Evolutionary conservation across 208 protist species (phyloP).

Genomic region (Plasmodiophora brassicae): DNA sequence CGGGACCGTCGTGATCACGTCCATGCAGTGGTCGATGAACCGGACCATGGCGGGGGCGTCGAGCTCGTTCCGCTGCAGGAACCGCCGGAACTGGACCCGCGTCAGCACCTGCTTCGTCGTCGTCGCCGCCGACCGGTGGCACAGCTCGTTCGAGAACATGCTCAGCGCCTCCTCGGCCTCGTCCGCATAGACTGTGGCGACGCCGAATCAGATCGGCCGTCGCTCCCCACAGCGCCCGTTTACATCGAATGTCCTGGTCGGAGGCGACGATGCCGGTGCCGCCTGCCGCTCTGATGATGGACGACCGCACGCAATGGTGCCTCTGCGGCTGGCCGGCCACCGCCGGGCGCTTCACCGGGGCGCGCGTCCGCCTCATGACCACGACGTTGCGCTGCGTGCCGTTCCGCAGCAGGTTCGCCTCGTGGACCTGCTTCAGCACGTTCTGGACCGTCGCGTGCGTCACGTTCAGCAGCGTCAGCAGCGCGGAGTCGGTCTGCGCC

Average conservation of each 20-base stretch:
- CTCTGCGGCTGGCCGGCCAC: no score
- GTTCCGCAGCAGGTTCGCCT: conserved; percentile 17
- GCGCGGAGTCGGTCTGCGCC: neutral
- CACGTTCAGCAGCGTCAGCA: neutral
- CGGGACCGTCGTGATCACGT: neutral
- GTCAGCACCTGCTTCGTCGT: neutral
- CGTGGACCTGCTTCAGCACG: conserved; percentile 12
- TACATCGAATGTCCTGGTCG: conserved; percentile 13
- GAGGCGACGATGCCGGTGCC: neutral
- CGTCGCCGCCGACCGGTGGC: neutral
- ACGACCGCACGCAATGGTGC: no score
- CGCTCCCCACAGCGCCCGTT: neutral
- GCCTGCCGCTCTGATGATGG: neutral
- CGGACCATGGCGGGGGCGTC: neutral
- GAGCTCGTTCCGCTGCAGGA: neutral
- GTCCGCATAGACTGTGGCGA: conserved; percentile 4
- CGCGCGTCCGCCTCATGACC: neutral
- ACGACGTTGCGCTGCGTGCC: neutral
- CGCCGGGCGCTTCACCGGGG: neutral
- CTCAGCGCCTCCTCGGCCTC: neutral
- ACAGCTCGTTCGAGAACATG: neutral
- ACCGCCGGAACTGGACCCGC: neutral
- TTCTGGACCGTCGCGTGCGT: neutral
- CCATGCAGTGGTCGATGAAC: neutral
- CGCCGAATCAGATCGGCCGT: neutral